phyloP scores from a whole-genome alignment of 352 stramenopile species.

The Pythium oligandrum region DNA sequence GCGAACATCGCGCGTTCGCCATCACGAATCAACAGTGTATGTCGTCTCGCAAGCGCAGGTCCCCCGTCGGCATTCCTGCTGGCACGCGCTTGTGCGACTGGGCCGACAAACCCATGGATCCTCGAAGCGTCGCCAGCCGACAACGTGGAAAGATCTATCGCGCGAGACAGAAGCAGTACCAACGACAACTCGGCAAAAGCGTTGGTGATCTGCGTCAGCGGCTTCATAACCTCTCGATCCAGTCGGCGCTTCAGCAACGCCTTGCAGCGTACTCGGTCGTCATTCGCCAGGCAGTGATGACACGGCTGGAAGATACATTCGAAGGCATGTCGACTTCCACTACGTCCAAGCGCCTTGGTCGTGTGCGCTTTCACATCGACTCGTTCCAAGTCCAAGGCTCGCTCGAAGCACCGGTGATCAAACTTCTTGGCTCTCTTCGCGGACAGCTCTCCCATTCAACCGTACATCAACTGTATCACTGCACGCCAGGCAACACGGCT shows the following conservation, averaged over 20 bases:
- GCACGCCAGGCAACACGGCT: conserved; percentile 1
- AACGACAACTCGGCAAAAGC: background rate
- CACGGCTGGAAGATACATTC: no score
- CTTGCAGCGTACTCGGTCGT: background rate
- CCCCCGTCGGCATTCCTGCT: no score
- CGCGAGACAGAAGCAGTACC: background rate
- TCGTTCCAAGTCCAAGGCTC: background rate
- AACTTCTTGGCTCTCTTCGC: background rate
- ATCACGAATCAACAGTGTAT: no score
- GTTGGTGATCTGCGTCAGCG: background rate
- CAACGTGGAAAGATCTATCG: background rate
- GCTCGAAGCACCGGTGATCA: background rate
- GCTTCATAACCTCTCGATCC: background rate
- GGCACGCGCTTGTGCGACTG: no score
- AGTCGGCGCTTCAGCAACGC: background rate
- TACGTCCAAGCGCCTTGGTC: no score
- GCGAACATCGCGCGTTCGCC: no score
- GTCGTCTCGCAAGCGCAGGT: no score
- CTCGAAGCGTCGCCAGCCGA: background rate
- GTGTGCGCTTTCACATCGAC: no score
- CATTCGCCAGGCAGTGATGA: no score
- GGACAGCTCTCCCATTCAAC: background rate
- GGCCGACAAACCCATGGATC: background rate
- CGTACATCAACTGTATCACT: conserved; percentile 1
- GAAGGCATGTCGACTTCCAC: no score